Conservation (phyloP, 1,284 basidiomycete genomes). For the Ustilago loliicola region DNA sequence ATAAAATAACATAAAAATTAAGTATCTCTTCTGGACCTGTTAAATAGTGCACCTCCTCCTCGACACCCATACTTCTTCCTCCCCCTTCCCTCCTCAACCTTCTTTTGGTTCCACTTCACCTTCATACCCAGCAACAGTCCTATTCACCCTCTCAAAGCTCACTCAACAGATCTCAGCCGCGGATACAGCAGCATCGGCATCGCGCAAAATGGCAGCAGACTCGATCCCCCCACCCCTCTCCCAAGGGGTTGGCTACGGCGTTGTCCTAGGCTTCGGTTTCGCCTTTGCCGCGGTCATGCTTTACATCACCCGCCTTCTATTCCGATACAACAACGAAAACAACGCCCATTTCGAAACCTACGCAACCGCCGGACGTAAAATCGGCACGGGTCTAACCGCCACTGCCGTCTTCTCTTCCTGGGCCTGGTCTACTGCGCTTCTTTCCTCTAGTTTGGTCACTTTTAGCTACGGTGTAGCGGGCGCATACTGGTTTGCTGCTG, state of each 20-base stretch:
- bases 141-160: too few relatives aligned
- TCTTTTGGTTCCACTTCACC: too few relatives aligned
- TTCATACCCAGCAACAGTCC: too few relatives aligned
- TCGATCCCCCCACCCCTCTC: constrained; percentile 54
- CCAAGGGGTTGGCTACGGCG: constrained; percentile 67
- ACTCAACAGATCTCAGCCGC: too few relatives aligned
- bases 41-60: too few relatives aligned
- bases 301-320: constrained; percentile 51
- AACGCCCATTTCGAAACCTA: constrained; percentile 59
- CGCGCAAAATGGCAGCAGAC: constrained; percentile 37
- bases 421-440: constrained; percentile 65
- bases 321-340: constrained; percentile 49
- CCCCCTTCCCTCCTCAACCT: too few relatives aligned
- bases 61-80: too few relatives aligned
- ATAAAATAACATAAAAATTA: too few relatives aligned
- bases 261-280: constrained; percentile 66
- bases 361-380: constrained; percentile 54
- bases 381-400: constrained; percentile 64
- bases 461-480: constrained; percentile 57
- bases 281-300: constrained; percentile 62
- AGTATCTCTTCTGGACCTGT: too few relatives aligned
- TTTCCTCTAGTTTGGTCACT: constrained; percentile 42
- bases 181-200: too few relatives aligned
- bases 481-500: constrained; percentile 57
- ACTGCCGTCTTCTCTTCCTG: constrained; percentile 63